Base-by-base conservation (phyloP, 1,139 yeast species). In the Candida gigantensis region DNA sequence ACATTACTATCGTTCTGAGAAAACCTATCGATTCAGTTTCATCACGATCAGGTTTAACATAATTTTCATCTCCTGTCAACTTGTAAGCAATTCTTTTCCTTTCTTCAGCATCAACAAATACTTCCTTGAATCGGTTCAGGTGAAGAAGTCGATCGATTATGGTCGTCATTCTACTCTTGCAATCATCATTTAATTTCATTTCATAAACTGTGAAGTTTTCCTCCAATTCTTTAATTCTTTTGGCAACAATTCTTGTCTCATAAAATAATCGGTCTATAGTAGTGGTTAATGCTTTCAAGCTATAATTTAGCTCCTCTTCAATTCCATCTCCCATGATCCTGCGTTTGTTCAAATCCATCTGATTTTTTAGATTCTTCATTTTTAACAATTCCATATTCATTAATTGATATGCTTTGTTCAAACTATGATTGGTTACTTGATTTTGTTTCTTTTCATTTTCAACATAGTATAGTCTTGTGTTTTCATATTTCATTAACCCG, bases 151-250 rank as follows among this genome's bases (percentile, higher is more conserved):
- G 72, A 60, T 46, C 61, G 35, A 52, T 71, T 62, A 68, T 50
- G 6, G 42, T 45, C 6, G 48, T 42, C 24, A 71, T 42, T 41
- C 62, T 65, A 9, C 42, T 37, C 28, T 52, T 44, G 32, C 63
- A 57, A 34, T 66, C 64, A 15, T 57, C 58, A 33, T 57, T 51
- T 26, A 68, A 45, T 41, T 60, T 63, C 24, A 75, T 58, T 36
- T 77, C 72, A 43, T 84, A 72, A 37, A 68, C 55, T 40, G 46
- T 65, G 47, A 69, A 57, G 39, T 83, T 77, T 27, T 84, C 88
- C 47, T 87, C 95, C 17, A 89, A 81, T 53, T 92, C 97, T 39
- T 81, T 77, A 39, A 90, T 75, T 49, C 92, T 79, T 37, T 82
- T 80, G 28, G 74, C 74, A 15, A 92, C 70, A 35, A 87, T 72